Base-by-base conservation (phyloP, 2,329 filamentous ascomycete genomes). In the Hymenoscyphus occultus region DNA sequence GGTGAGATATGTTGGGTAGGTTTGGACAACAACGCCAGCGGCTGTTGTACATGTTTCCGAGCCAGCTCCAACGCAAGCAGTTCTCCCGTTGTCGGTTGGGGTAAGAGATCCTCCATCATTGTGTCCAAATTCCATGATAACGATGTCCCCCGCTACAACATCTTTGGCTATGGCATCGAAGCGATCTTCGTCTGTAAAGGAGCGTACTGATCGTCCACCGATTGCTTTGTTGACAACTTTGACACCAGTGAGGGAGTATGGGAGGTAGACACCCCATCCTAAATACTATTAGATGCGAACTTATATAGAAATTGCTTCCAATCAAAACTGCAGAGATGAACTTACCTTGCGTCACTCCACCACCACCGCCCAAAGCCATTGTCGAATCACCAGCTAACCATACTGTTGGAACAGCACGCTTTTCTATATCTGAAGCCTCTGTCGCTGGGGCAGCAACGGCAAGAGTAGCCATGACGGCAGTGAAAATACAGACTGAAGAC, bases 241-340 rank as follows among this genome's bases (percentile, higher is more conserved):
- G 35, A 80, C 73, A 12, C 80, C 77, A 64, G 75, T 74, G 64
- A 84, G 74, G 54, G 80, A 84, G 71, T 84, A 81, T 58, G 80
- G 78, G 14, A 90, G 78, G 72, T 84, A 86, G 68, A 83, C 77
- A 22, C 86, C 88, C 86, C 88, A 90, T 56, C 88, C 88, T 82
- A 80, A 71, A 1, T 76, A 10, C 7, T 22, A 31, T 68, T 57
- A 70, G 60, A 56, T 51, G 28, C 9, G 1, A 14, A 60, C 12
- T 39, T 35, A 14, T 16, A 35, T 51, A 14, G 16, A 6, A 42
- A n/a, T 57, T 40, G 32, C 28, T 39, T 16, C 12, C 4, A 39
- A n/a, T 57, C 12, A 14, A 6, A 56, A n/a, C 9, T 10, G 45
- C 10, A 31, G 12, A 28, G 14, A 31, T 19, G 3, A 40, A 31